Percentiles rank a stretch among this genome's conserved stretches.
These are phyloP conservation scores for Penicillium ucsense DNA, from an alignment of 495 filamentous ascomycete genomes.

Conservation along the genomic window DNA sequence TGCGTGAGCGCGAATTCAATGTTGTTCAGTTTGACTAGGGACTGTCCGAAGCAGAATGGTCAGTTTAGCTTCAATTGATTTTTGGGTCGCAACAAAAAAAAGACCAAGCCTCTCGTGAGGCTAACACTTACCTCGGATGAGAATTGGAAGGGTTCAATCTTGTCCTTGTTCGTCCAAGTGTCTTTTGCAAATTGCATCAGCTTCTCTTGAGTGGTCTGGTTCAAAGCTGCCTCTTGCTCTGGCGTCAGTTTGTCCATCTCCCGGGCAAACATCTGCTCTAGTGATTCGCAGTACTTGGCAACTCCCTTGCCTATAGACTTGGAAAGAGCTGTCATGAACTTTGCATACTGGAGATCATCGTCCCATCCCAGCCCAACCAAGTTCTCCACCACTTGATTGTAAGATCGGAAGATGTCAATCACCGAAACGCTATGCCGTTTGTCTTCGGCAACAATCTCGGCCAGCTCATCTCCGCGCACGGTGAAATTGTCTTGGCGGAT, in stretches of 20 bases:
- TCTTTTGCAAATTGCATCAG: slow-evolving; percentile 89
- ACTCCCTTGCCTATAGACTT: slow-evolving; percentile 80
- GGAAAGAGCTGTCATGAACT: slow-evolving; percentile 93
- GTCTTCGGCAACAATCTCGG: slow-evolving; percentile 60
- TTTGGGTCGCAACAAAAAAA: no score
- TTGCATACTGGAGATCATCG: slow-evolving; percentile 84
- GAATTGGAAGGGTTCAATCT: slow-evolving; percentile 96
- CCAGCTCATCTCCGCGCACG: slow-evolving; percentile 49
- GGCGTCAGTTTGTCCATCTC: slow-evolving; percentile 90
- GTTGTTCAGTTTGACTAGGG: slow-evolving; percentile 95
- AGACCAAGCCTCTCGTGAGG: no score
- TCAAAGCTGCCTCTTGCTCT: slow-evolving; percentile 69
- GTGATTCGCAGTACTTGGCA: slow-evolving; percentile 79
- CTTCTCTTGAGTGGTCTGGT: slow-evolving; percentile 80
- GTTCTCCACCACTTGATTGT: slow-evolving; percentile 82
- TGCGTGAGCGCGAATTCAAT: slow-evolving; percentile 87
- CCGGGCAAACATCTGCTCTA: slow-evolving; percentile 76
- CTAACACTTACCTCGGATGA: slow-evolving; percentile 62
- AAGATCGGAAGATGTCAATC: slow-evolving; percentile 88
- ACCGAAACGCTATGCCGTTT: slow-evolving; percentile 87
- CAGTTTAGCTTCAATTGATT: no score
- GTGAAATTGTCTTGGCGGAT: slow-evolving; percentile 79
- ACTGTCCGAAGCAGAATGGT: slow-evolving; percentile 38
- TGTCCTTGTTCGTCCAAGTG: slow-evolving; percentile 88
- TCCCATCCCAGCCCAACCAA: slow-evolving; percentile 83